These are phyloP conservation scores for Candida wancherniae DNA, from an alignment of 805 yeast genomes.

Conservation along the genomic window DNA sequence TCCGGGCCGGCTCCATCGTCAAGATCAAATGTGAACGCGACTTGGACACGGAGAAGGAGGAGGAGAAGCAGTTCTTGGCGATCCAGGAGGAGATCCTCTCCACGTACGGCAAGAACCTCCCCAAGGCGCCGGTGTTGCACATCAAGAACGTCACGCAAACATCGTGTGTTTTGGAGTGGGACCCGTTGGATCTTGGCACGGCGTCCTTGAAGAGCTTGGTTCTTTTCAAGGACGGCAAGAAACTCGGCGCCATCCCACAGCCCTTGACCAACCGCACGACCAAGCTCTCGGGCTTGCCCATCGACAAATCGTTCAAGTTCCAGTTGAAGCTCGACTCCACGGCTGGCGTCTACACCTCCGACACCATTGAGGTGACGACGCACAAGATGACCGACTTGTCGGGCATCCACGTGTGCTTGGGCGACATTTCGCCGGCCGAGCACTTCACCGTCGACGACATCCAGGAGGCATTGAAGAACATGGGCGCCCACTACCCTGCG, in stretches of 20 bases:
- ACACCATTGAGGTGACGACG: conserved; percentile 65
- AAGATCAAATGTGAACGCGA: conserved; percentile 82
- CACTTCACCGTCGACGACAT: conserved; percentile 48
- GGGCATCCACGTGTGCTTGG: conserved; percentile 88
- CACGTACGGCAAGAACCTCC: conserved; percentile 68
- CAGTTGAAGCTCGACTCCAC: conserved; percentile 80
- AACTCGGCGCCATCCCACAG: conserved; percentile 78
- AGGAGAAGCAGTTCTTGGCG: conserved; percentile 50
- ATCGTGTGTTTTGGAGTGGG: conserved; percentile 94
- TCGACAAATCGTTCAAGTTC: conserved; percentile 77
- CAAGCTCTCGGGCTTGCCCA: conserved; percentile 85
- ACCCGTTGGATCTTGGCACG: conserved; percentile 74
- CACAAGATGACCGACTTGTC: conserved; percentile 94
- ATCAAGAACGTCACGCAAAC: conserved; percentile 86
- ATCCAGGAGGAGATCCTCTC: conserved; percentile 71
- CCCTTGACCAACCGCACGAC: conserved; percentile 76
- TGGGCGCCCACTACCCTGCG: conserved; percentile 73
- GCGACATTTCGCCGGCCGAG: conserved; percentile 63
- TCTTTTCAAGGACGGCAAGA: conserved; percentile 66
- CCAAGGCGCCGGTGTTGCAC: conserved; percentile 64
- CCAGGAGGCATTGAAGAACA: conserved; percentile 53
- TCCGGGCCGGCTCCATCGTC: conserved; percentile 87
- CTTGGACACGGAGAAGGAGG: conserved; percentile 55
- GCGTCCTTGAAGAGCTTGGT: conserved; percentile 72
- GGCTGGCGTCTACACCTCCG: conserved; percentile 78